Base-by-base conservation (phyloP, 2,329 filamentous ascomycete species). In the Talaromyces pinophilus region DNA sequence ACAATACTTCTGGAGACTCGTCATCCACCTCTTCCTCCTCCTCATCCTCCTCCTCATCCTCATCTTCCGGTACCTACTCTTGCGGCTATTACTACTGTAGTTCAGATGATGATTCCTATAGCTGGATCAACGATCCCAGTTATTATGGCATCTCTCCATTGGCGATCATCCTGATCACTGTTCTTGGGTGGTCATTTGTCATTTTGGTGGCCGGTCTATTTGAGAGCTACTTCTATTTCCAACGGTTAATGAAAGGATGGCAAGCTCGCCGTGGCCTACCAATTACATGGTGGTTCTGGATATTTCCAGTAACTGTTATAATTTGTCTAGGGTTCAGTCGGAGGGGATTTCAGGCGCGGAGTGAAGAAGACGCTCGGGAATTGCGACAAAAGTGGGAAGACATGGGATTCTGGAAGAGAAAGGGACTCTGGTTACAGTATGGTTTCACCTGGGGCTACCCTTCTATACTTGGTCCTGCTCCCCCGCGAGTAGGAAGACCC, bases 241-340 rank as follows among this genome's bases (percentile, higher is more conserved):
- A 73, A 57, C 73, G 74, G 4, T 68, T 76, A 25, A 75, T 75
- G 73, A 75, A 70, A 3, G 75, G 75, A 59, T 76, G 74, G 75
- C 74, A 75, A 55, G 73, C 75, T 3, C 71, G 74, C 0, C 74
- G 75, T n/a, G 75, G 75, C 2, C 48, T 76, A 2, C 75, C 75
- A 1, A 64, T 75, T 10, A 73, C 69, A 59, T 76, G 75, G 75
- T 69, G 70, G 10, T 64, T 76, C 19, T 63, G 52, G 42, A 67
- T 68, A 0, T 62, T 72, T 17, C 67, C 75, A 17, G 69, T 73
- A 2, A 40, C 73, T 5, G 70, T 69, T 0, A 55, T 72, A 1
- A 50, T 72, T 25, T 70, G 71, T 30, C 65, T 75, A 4, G 72
- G 54, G 22, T 75, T 68, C 30, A 73, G 71, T 61, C 69, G 72